Evolutionary conservation across 2,329 filamentous ascomycete species (phyloP).

Genomic region (Aspergillus bombycis): DNA sequence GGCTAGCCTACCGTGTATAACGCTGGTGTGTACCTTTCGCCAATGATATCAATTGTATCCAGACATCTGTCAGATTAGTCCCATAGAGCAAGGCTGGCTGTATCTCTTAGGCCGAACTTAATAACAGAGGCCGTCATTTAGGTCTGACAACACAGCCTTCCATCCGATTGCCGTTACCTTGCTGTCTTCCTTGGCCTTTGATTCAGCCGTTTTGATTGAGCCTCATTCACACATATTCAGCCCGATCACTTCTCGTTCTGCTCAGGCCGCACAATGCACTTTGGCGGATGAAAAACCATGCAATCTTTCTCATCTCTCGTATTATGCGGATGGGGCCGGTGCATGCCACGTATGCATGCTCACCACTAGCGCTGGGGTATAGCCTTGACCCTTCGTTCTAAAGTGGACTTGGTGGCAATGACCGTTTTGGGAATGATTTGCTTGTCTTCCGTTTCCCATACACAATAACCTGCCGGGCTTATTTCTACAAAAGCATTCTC

Average conservation of each 20-base stretch:
- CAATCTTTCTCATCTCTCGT: too few species aligned
- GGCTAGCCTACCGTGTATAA: neutral
- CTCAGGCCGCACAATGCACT: too few species aligned
- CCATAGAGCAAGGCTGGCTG: neutral
- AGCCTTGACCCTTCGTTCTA: too few species aligned
- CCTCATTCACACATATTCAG: neutral
- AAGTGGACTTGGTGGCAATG: too few species aligned
- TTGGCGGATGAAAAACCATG: too few species aligned
- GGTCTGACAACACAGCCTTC: neutral
- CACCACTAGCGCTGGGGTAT: too few species aligned
- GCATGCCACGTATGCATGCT: too few species aligned
- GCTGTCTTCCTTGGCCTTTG: neutral
- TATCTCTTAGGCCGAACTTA: neutral
- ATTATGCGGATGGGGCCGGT: too few species aligned
- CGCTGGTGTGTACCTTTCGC: neutral
- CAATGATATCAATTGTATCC: neutral
- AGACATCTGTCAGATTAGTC: neutral
- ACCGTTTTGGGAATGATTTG: too few species aligned
- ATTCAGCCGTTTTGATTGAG: neutral
- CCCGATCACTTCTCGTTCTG: slow-evolving; percentile 20
- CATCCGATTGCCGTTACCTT: neutral
- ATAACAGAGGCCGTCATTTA: neutral
- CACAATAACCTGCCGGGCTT: too few species aligned
- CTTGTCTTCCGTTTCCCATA: too few species aligned
- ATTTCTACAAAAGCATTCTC: too few species aligned